Evolutionary conservation across 768 basidiomycete genomes (phyloP).

Genomic region (Trametes maxima): DNA sequence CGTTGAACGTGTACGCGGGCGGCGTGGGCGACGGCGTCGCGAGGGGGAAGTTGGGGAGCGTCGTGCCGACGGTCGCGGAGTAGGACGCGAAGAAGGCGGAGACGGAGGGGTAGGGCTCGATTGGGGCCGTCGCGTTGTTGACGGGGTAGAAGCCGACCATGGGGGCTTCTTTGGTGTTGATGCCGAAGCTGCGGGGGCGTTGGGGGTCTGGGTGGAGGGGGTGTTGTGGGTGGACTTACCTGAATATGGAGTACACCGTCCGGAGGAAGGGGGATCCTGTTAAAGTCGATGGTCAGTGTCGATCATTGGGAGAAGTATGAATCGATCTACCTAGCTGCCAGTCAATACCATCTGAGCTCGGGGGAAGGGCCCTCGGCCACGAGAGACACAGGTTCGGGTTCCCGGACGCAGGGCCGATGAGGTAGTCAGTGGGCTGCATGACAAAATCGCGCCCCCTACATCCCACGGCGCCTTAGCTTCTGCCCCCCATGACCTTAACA

Average conservation of each 20-base stretch:
- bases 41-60: constrained; percentile 70
- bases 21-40: constrained; percentile 61
- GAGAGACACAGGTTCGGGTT: constrained; percentile 69
- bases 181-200: constrained; percentile 62
- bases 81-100: constrained; percentile 58
- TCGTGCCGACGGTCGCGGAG: constrained; percentile 67
- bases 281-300: background rate
- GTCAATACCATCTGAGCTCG: constrained; percentile 74
- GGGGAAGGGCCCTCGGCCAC: constrained; percentile 71
- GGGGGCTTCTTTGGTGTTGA: constrained; percentile 71
- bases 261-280: constrained; percentile 67
- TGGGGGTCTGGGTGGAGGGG: constrained; percentile 1
- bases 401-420: constrained; percentile 69
- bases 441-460: constrained; percentile 54
- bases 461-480: background rate
- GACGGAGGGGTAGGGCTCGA: constrained; percentile 45
- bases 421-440: constrained; percentile 73
- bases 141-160: constrained; percentile 77
- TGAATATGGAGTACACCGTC: constrained; percentile 80
- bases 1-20: constrained; percentile 69
- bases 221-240: constrained; percentile 42
- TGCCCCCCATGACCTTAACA: too few relatives aligned
- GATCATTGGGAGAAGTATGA: background rate
- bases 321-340: constrained; percentile 72
- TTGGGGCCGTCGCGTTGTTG: constrained; percentile 45